phyloP scores from a whole-genome alignment of 768 basidiomycete genomes.

The Kwoniella mangroviensis region DNA sequence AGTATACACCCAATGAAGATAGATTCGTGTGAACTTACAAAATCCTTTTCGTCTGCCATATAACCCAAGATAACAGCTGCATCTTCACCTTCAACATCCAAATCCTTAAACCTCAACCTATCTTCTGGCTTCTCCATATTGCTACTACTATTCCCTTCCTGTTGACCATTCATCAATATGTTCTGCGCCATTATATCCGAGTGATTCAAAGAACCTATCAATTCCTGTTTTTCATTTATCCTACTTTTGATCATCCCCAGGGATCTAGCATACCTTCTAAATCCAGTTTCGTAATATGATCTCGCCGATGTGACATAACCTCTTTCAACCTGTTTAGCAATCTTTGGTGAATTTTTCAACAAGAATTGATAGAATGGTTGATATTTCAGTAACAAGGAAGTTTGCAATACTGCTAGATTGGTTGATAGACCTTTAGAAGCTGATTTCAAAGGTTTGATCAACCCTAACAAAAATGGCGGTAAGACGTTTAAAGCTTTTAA shows the following conservation, averaged over 20 bases:
- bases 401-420: conserved; percentile 91
- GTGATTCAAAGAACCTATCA: conserved; percentile 64
- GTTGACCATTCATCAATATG: conserved; percentile 35
- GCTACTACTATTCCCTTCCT: conserved; percentile 32
- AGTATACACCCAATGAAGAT: neutral
- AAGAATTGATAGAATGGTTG: conserved; percentile 80
- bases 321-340: conserved; percentile 84
- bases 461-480: conserved; percentile 78
- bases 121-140: conserved; percentile 51
- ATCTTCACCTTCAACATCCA: conserved; percentile 69
- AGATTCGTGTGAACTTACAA: conserved; percentile 64
- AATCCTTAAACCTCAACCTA: conserved; percentile 69
- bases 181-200: conserved; percentile 51
- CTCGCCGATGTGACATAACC: conserved; percentile 82
- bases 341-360: conserved; percentile 75
- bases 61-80: conserved; percentile 75
- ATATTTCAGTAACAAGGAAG: conserved; percentile 82
- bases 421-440: conserved; percentile 66
- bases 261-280: conserved; percentile 83
- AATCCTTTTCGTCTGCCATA: conserved; percentile 83
- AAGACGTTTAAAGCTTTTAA: conserved; percentile 90
- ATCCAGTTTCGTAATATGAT: conserved; percentile 93
- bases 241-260: conserved; percentile 71
- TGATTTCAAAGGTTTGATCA: conserved; percentile 82
- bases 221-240: conserved; percentile 71